Evolutionary conservation across 768 basidiomycete genomes (phyloP).

Genomic region (Myochromella boudieri): DNA sequence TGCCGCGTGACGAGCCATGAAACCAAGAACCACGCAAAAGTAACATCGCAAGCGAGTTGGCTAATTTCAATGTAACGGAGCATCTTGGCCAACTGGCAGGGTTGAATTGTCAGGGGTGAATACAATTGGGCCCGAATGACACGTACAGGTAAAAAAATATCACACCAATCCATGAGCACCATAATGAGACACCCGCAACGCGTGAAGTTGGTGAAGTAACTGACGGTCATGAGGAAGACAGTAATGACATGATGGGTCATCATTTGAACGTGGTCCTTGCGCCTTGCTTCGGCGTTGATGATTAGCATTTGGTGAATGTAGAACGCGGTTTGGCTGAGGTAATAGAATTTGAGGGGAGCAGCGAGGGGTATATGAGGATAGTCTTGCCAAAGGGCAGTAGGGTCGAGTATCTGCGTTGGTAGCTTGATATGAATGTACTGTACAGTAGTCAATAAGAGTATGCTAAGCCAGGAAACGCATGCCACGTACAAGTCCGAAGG

Average conservation of each 20-base stretch:
- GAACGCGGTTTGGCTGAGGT: slow-evolving; percentile 82
- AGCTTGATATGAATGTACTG: slow-evolving; percentile 82
- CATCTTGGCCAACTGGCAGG: slow-evolving; percentile 85
- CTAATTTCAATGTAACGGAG: slow-evolving; percentile 74
- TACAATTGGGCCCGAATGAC: not conserved
- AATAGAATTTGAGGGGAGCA: slow-evolving; percentile 86
- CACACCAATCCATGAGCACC: slow-evolving; percentile 92
- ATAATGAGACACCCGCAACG: slow-evolving; percentile 89
- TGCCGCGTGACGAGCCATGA: slow-evolving; percentile 94
- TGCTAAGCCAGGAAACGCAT: slow-evolving; percentile 12
- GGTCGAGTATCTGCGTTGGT: slow-evolving; percentile 64
- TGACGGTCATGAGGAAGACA: slow-evolving; percentile 68
- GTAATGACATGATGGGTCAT: slow-evolving; percentile 95
- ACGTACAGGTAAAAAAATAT: slow-evolving; percentile 89
- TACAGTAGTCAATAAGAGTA: slow-evolving; percentile 10
- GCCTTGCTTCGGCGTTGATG: slow-evolving; percentile 86
- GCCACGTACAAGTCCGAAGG: slow-evolving; percentile 77
- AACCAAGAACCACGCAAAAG: slow-evolving; percentile 80
- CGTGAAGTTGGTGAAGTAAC: slow-evolving; percentile 83
- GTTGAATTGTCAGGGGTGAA: slow-evolving; percentile 6
- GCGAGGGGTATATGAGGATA: slow-evolving; percentile 86
- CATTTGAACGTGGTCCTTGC: slow-evolving; percentile 96
- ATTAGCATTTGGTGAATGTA: slow-evolving; percentile 92
- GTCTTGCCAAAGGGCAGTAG: slow-evolving; percentile 66
- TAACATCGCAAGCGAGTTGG: slow-evolving; percentile 63